Evolutionary conservation across 371 early-diverging fungal genomes (phyloP).

Genomic region (Coemansia sp.): DNA sequence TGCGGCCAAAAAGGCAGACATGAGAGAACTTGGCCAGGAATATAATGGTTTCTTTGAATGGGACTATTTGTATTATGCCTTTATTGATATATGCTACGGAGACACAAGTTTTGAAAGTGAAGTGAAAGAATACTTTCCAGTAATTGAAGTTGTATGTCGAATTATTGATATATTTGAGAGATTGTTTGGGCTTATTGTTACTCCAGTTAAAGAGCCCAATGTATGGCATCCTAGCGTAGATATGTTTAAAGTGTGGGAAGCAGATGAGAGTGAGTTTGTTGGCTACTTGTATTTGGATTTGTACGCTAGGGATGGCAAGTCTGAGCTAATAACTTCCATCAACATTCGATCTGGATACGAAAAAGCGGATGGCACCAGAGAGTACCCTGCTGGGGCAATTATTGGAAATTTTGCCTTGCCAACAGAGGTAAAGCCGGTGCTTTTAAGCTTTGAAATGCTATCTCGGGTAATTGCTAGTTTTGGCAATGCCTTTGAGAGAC

Average conservation of each 20-base stretch:
- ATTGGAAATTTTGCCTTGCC: not conserved
- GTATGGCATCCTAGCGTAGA: constrained; percentile 15
- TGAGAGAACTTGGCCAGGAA: not conserved
- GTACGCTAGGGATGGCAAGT: constrained; percentile 69
- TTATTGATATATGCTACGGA: constrained; percentile 59
- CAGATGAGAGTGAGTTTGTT: constrained; percentile 56
- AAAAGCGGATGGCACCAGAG: not conserved
- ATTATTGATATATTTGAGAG: constrained; percentile 66
- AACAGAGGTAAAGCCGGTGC: not conserved
- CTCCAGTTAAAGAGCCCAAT: constrained; percentile 52
- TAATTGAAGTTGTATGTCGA: constrained; percentile 59
- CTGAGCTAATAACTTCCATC: constrained; percentile 52
- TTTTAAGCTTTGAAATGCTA: not conserved
- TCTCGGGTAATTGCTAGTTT: not conserved
- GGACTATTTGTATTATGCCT: constrained; percentile 69
- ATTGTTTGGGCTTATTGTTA: constrained; percentile 61
- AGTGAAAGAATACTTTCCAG: constrained; percentile 70
- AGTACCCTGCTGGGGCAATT: not conserved
- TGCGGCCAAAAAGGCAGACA: constrained; percentile 55
- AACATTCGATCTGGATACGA: constrained; percentile 29
- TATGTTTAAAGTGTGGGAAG: constrained; percentile 62
- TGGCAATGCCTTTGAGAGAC: not conserved
- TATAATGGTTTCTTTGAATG: constrained; percentile 56
- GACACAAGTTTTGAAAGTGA: constrained; percentile 68
- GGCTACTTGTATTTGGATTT: constrained; percentile 78